These are phyloP conservation scores for Solanum raphanifolium DNA, from an alignment of 257 asterid species.

Conservation along the genomic window DNA sequence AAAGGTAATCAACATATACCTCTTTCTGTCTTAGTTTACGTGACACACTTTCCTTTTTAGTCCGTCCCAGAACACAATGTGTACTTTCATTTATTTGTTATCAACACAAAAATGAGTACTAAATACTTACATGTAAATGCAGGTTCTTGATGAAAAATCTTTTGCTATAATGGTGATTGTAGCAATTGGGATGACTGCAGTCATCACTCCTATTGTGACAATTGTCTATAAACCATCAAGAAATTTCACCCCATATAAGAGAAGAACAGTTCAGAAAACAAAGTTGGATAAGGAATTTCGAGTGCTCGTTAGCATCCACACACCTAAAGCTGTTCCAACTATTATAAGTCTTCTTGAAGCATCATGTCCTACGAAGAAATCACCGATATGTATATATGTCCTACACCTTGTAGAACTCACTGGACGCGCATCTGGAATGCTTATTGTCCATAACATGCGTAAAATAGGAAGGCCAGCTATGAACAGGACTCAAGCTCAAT, in stretches of 20 bases:
- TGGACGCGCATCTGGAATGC: conserved; percentile 93
- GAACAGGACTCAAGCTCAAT: conserved; percentile 78
- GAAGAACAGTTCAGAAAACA: conserved; percentile 51
- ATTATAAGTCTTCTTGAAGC: conserved; percentile 82
- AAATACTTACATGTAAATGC: not conserved
- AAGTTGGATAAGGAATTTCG: conserved; percentile 66
- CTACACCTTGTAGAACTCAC: conserved; percentile 93
- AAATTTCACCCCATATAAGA: conserved; percentile 45
- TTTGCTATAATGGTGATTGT: conserved; percentile 85
- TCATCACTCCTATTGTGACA: conserved; percentile 59
- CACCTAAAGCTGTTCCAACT: conserved; percentile 80
- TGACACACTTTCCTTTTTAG: not conserved
- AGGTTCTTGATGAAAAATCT: conserved; percentile 71
- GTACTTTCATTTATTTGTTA: not conserved
- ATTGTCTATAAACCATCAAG: conserved; percentile 58
- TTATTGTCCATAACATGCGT: conserved; percentile 67
- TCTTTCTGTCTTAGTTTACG: not conserved
- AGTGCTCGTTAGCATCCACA: conserved; percentile 56
- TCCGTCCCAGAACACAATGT: not conserved
- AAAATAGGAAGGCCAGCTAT: conserved; percentile 54
- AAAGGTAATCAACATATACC: conserved; percentile 28
- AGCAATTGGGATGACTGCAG: conserved; percentile 60
- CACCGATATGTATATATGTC: conserved; percentile 61
- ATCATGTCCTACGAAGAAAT: conserved; percentile 57
- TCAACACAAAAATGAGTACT: not conserved